Base-by-base conservation (phyloP, 768 basidiomycete genomes). In the Suillus tomentosus region DNA sequence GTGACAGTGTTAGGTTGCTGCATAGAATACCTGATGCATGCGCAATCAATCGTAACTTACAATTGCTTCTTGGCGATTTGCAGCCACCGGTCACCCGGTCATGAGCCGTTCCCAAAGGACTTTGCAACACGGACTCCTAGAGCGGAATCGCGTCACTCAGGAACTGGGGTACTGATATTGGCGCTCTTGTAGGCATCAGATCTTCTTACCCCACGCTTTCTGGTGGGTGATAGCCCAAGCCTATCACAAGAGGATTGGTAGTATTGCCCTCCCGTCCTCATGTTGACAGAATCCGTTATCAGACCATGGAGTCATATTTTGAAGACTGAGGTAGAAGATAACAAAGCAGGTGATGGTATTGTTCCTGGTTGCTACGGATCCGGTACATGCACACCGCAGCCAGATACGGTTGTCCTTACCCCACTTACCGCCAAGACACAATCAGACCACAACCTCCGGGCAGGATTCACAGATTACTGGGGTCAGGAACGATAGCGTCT, bases 101-200 rank as follows among this genome's bases (percentile, higher is more conserved):
- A 59, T 19, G 22, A 60, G 36, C 37, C 14, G 45, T 22, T 22
- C 43, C 66, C 63, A 67, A 67, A 56, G 39, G 63, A 66, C 24
- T 19, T 27, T 51, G 31, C 45, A 67, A 65, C 61, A 60, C 68
- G 64, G 65, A 65, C 36, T 3, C 65, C 60, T 27, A 36, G 62
- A 70, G 67, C 66, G 59, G 66, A 59, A 56, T 51, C 45, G 50
- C 40, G 66, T 60, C 63, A 56, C 55, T 71, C 71, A 69, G 73
- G 69, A 76, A 74, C 73, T 66, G 66, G 73, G 74, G 73, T 74
- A 40, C 67, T 37, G 68, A 66, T 64, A 34, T 59, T 57, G 50
- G 53, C 68, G 67, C 67, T 59, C 45, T 42, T 42, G 17, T 24
- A 24, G n/a, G 53, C 53, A 58, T 43, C 40, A 27, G 34, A 36